Evolutionary conservation across 495 filamentous ascomycete species (phyloP).

Genomic region (Hapsidospora chrysogenum): DNA sequence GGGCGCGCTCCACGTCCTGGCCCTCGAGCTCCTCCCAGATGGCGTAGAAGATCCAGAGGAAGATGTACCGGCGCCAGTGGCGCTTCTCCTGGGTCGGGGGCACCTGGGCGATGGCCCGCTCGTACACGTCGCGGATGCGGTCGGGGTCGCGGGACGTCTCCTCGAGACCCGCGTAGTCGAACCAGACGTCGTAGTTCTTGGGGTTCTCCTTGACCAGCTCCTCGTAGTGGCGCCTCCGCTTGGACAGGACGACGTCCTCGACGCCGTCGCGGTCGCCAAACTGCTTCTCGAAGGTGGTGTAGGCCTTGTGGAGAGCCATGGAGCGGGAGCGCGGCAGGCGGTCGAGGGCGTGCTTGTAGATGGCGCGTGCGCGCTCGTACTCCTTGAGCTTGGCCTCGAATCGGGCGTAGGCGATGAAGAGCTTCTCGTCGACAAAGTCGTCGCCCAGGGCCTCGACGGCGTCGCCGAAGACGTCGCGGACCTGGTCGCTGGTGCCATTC

Average conservation of each 20-base stretch:
- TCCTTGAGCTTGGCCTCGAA: slow-evolving; percentile 92
- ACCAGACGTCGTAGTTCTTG: slow-evolving; percentile 91
- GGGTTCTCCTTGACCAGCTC: slow-evolving; percentile 84
- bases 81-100: slow-evolving; percentile 93
- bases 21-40: slow-evolving; percentile 81
- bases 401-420: slow-evolving; percentile 84
- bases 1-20: slow-evolving; percentile 62
- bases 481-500: slow-evolving; percentile 73
- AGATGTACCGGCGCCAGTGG: slow-evolving; percentile 94
- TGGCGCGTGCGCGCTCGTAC: slow-evolving; percentile 84
- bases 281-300: slow-evolving; percentile 96
- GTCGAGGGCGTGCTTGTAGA: slow-evolving; percentile 93
- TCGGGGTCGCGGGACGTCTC: slow-evolving; percentile 68
- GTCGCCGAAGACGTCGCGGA: slow-evolving; percentile 79
- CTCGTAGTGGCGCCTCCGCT: slow-evolving; percentile 84
- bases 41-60: slow-evolving; percentile 95
- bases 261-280: slow-evolving; percentile 89
- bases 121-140: slow-evolving; percentile 79
- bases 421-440: slow-evolving; percentile 88
- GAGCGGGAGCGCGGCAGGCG: slow-evolving; percentile 79
- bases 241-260: slow-evolving; percentile 89
- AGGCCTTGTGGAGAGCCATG: slow-evolving; percentile 69
- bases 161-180: slow-evolving; percentile 85
- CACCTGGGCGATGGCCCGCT: slow-evolving; percentile 88
- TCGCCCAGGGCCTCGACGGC: slow-evolving; percentile 87